Conservation (phyloP, 2,329 filamentous ascomycete genomes). For the Chaetomium sp. region DNA sequence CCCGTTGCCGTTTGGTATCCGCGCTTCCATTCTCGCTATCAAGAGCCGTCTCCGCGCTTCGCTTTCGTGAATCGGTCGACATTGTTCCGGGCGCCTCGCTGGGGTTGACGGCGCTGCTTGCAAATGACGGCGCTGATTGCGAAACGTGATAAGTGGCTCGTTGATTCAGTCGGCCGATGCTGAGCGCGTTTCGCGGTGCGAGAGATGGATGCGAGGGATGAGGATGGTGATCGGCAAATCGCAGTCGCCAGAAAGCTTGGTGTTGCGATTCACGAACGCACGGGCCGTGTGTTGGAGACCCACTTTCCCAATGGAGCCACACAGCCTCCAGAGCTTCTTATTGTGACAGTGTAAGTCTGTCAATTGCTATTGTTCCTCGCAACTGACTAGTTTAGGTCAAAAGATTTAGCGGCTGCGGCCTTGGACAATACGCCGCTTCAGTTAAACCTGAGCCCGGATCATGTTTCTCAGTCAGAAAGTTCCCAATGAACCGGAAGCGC, state of each 20-base stretch:
- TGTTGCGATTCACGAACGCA: neutral
- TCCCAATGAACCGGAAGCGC: no score
- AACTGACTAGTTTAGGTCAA: no score
- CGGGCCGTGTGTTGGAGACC: neutral
- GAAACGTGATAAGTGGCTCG: no score
- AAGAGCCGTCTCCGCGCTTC: conserved; percentile 29
- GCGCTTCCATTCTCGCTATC: conserved; percentile 18
- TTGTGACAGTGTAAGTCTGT: no score
- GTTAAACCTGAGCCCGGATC: no score
- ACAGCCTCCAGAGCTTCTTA: no score
- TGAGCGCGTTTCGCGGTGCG: neutral
- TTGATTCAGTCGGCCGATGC: neutral
- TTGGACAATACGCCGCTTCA: no score
- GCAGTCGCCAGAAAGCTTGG: neutral
- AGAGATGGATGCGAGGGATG: neutral
- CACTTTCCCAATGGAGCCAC: no score
- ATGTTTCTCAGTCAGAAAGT: no score
- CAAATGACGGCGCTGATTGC: no score
- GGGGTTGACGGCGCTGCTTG: neutral
- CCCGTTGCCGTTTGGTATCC: conserved; percentile 29
- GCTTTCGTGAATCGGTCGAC: conserved; percentile 30
- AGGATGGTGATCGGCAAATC: neutral
- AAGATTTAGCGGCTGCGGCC: no score
- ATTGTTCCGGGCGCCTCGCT: conserved; percentile 13
- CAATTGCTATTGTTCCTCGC: no score